A percentile compares a stretch with the other conserved stretches of the same genome.
phyloP scores from a whole-genome alignment of 306 rosid genomes.

The Cercis canadensis region DNA sequence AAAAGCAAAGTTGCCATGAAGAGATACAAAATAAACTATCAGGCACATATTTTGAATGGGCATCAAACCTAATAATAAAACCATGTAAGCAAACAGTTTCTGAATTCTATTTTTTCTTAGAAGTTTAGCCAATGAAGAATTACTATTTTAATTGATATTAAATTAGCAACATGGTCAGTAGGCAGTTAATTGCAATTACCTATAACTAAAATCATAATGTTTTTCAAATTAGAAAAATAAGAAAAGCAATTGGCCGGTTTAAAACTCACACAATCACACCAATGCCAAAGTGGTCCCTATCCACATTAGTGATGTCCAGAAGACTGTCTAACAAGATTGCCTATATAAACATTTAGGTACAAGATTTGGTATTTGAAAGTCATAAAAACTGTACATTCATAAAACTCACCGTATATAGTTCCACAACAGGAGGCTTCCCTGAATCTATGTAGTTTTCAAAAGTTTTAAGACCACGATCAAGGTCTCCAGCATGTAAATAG shows the following conservation, averaged over 20 bases:
- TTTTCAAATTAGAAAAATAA: neutral
- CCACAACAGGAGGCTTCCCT: slow-evolving; percentile 47
- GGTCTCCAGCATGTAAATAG: slow-evolving; percentile 73
- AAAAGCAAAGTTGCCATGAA: neutral
- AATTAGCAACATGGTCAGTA: too few relatives aligned
- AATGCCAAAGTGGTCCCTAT: neutral
- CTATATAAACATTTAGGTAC: slow-evolving; percentile 6
- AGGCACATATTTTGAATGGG: too few relatives aligned
- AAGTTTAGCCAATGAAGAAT: too few relatives aligned
- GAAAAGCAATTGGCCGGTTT: slow-evolving; percentile 11
- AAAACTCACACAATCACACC: slow-evolving; percentile 11
- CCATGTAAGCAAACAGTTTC: too few relatives aligned
- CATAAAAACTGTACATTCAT: neutral
- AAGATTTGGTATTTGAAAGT: slow-evolving; percentile 15
- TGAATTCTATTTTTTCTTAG: too few relatives aligned
- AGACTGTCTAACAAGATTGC: neutral
- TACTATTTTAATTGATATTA: neutral
- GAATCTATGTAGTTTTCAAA: slow-evolving; percentile 61
- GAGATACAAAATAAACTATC: neutral
- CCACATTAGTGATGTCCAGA: slow-evolving; percentile 1
- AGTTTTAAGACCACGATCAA: slow-evolving; percentile 66
- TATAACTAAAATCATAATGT: neutral
- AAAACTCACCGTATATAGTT: slow-evolving; percentile 73
- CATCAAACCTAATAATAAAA: too few relatives aligned
- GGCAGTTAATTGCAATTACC: neutral